These are phyloP conservation scores for Melanogaster broomeanus DNA, from an alignment of 768 basidiomycete species.

Conservation along the genomic window DNA sequence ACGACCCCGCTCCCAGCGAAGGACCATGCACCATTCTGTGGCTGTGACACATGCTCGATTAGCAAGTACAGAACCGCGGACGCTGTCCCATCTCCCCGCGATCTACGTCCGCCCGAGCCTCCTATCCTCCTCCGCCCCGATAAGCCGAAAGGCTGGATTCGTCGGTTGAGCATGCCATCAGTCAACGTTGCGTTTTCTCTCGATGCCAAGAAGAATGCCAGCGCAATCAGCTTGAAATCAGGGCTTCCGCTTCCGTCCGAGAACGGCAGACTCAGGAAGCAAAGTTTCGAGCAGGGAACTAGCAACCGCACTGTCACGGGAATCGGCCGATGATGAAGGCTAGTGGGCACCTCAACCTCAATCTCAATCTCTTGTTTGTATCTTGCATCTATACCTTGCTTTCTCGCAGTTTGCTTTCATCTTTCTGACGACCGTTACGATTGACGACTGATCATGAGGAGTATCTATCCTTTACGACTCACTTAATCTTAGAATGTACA, in stretches of 20 bases:
- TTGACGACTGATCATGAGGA: too few species aligned
- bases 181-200: slow-evolving; percentile 60
- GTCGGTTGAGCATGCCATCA: slow-evolving; percentile 75
- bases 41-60: slow-evolving; percentile 64
- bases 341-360: not conserved
- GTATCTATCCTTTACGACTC: not conserved
- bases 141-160: slow-evolving; percentile 73
- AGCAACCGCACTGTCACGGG: slow-evolving; percentile 56
- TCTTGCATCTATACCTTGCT: not conserved
- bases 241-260: slow-evolving; percentile 41
- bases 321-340: slow-evolving; percentile 37
- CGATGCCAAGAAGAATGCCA: slow-evolving; percentile 56
- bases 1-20: slow-evolving; percentile 26
- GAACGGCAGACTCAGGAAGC: slow-evolving; percentile 47
- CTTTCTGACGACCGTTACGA: slow-evolving; percentile 2
- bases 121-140: slow-evolving; percentile 50
- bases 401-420: slow-evolving; percentile 1
- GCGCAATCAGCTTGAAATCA: slow-evolving; percentile 39
- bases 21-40: slow-evolving; percentile 64
- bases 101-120: slow-evolving; percentile 43
- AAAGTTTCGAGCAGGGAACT: slow-evolving; percentile 35
- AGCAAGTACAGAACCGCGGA: slow-evolving; percentile 49
- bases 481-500: not conserved
- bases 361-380: slow-evolving; percentile 11
- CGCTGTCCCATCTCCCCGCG: slow-evolving; percentile 27